phyloP scores from a whole-genome alignment of 768 basidiomycete genomes.

The Tylopilus sp. region DNA sequence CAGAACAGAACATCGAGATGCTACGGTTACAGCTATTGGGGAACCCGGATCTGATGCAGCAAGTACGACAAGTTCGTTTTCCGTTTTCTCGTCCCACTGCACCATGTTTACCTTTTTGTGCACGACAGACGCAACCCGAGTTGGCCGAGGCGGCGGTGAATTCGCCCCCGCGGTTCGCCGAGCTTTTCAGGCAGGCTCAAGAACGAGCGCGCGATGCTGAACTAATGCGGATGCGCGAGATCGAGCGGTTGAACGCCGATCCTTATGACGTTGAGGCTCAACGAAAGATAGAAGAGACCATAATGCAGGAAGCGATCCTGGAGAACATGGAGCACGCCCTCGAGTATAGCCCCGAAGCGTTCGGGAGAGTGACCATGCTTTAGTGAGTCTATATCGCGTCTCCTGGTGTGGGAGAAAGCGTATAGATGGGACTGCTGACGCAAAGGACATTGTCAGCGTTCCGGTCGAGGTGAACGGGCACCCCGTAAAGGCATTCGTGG shows the following conservation, averaged over 20 bases:
- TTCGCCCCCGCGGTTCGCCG: conserved; percentile 71
- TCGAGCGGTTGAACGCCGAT: conserved; percentile 73
- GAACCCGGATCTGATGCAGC: conserved; percentile 73
- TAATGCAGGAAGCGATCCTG: conserved; percentile 81
- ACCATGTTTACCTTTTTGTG: neutral
- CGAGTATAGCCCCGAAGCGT: conserved; percentile 90
- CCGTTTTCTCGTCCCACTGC: no score
- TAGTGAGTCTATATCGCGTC: conserved; percentile 58
- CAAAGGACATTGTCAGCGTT: conserved; percentile 48
- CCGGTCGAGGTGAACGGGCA: conserved; percentile 88
- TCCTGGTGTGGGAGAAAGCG: neutral
- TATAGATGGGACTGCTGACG: conserved; percentile 12
- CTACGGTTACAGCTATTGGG: conserved; percentile 87
- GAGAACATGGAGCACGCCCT: conserved; percentile 95
- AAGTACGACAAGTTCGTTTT: conserved; percentile 56
- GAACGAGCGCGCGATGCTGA: conserved; percentile 54
- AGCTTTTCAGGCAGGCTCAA: conserved; percentile 61
- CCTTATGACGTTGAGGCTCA: conserved; percentile 94
- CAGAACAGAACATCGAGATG: conserved; percentile 84
- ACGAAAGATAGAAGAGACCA: conserved; percentile 88
- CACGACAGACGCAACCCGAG: conserved; percentile 71
- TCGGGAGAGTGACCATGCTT: conserved; percentile 94
- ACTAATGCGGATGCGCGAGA: conserved; percentile 55
- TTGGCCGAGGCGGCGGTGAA: conserved; percentile 66
- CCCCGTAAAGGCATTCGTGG: conserved; percentile 94